These are phyloP conservation scores for Ustilago hordei DNA, from an alignment of 1,284 basidiomycete genomes.

Conservation along the genomic window DNA sequence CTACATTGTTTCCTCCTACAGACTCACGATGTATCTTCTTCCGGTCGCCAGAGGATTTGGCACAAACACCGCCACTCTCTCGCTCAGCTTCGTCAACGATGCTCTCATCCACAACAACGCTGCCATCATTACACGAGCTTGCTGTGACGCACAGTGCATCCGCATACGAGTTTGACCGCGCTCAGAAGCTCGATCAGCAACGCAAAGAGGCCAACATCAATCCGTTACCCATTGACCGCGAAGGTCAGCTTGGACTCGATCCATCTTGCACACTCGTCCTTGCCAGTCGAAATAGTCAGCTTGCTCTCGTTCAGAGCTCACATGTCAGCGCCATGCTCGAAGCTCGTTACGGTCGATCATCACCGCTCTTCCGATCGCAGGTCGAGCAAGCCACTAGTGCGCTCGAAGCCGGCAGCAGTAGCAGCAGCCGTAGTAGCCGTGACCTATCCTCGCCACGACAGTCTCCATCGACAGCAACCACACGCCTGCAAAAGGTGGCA, in stretches of 20 bases:
- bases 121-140: conserved; percentile 46
- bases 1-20: conserved; percentile 61
- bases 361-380: conserved; percentile 55
- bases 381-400: conserved; percentile 7
- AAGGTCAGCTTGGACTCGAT: conserved; percentile 49
- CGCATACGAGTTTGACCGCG: conserved; percentile 40
- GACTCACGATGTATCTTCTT: conserved; percentile 66
- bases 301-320: conserved; percentile 61
- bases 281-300: conserved; percentile 62
- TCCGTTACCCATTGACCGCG: conserved; percentile 49
- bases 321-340: conserved; percentile 65
- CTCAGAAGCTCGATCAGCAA: conserved; percentile 49
- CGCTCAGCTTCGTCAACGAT: conserved; percentile 40
- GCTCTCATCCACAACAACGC: conserved; percentile 33
- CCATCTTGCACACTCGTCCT: conserved; percentile 60
- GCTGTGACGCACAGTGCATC: conserved; percentile 43
- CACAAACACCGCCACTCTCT: conserved; percentile 59
- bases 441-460: conserved; percentile 14
- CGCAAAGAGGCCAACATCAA: conserved; percentile 61
- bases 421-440: neutral
- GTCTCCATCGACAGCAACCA: neutral
- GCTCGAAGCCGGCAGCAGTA: conserved; percentile 5
- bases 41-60: conserved; percentile 61
- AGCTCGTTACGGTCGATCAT: conserved; percentile 55
- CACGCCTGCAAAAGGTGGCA: conserved; percentile 33